Conservation (phyloP, 192 early-diverging fungal species). For the Allomyces macrogynus region DNA sequence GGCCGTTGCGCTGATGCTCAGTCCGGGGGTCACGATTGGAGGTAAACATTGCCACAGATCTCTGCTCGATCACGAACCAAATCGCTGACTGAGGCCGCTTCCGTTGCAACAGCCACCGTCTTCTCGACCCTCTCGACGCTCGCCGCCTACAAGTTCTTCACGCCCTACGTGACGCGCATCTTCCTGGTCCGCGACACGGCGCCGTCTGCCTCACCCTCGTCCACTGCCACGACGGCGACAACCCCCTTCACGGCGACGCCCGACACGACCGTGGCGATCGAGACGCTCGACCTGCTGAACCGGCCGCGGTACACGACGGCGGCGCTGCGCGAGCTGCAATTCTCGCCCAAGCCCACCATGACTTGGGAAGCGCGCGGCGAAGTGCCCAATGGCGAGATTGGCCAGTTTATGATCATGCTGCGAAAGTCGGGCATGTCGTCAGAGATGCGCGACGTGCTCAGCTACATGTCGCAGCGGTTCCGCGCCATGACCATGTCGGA, state of each 20-base stretch:
- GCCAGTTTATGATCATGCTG: neutral
- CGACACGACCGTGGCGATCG: neutral
- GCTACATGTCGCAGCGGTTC: neutral
- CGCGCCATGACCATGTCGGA: too few relatives aligned
- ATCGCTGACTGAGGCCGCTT: neutral
- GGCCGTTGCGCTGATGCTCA: neutral
- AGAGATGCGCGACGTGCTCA: neutral
- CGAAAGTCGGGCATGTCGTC: neutral
- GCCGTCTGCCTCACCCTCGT: too few relatives aligned
- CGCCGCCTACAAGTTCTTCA: neutral
- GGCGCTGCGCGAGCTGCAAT: neutral
- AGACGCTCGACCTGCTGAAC: neutral
- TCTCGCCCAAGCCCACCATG: neutral
- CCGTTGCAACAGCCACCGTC: neutral
- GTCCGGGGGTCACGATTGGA: neutral
- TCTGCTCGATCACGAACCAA: neutral
- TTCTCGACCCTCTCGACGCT: neutral
- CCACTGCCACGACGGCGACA: neutral
- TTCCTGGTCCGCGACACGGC: neutral
- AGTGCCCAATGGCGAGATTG: neutral
- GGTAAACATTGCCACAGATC: neutral
- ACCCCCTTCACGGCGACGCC: neutral
- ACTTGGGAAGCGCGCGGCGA: neutral
- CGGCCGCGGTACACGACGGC: neutral
- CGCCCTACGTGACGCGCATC: neutral